phyloP scores from a whole-genome alignment of 768 basidiomycete genomes.

The Epithele typhae region DNA sequence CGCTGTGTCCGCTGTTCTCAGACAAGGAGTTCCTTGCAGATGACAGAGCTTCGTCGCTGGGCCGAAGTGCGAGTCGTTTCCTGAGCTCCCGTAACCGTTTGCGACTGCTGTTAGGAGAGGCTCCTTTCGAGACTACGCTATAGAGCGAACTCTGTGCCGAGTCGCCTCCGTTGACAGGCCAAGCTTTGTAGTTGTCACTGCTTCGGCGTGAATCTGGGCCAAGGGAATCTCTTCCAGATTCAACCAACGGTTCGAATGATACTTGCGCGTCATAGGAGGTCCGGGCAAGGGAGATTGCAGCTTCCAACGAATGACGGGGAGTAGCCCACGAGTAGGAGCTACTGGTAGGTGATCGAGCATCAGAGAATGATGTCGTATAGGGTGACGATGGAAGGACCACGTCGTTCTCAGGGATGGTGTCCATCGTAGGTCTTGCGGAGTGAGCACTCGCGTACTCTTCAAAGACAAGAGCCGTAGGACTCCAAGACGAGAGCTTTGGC shows the following conservation, averaged over 20 bases:
- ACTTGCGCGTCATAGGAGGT: slow-evolving; percentile 44
- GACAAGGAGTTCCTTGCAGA: slow-evolving; percentile 44
- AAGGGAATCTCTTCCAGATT: slow-evolving; percentile 43
- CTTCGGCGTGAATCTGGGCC: slow-evolving; percentile 42
- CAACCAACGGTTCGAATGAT: slow-evolving; percentile 55
- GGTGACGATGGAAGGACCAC: slow-evolving; percentile 12
- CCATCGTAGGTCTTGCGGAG: slow-evolving; percentile 31
- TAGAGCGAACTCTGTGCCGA: slow-evolving; percentile 28
- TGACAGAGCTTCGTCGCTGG: slow-evolving; percentile 45
- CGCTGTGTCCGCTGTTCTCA: slow-evolving; percentile 31
- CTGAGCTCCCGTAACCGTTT: slow-evolving; percentile 35
- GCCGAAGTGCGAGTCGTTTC: slow-evolving; percentile 30
- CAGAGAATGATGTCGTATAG: slow-evolving; percentile 11
- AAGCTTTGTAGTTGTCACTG: slow-evolving; percentile 30
- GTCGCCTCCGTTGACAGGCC: slow-evolving; percentile 17
- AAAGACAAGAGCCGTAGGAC: slow-evolving; percentile 63
- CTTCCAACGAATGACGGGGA: slow-evolving; percentile 36
- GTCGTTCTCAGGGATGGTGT: slow-evolving; percentile 42
- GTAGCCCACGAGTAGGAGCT: slow-evolving; percentile 28
- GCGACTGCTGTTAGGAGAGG: slow-evolving; percentile 43
- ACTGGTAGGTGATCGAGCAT: slow-evolving; percentile 19
- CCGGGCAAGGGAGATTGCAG: slow-evolving; percentile 33
- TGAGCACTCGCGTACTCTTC: slow-evolving; percentile 58
- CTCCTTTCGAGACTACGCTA: slow-evolving; percentile 35
- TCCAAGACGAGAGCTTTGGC: slow-evolving; percentile 32